Conservation (phyloP, 2,329 filamentous ascomycete species). For the Didymella keratinophila region DNA sequence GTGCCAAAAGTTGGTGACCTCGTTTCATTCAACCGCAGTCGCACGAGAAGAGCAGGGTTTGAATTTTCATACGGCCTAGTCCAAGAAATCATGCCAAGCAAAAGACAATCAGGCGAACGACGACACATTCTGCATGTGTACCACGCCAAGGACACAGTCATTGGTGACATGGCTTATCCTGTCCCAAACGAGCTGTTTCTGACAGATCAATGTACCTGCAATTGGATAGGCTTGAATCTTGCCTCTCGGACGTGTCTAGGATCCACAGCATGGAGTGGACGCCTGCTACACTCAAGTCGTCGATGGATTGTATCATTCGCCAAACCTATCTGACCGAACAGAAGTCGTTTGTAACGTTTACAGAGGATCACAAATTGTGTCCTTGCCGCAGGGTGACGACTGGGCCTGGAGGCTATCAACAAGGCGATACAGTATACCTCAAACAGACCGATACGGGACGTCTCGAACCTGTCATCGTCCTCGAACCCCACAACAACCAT, state of each 20-base stretch:
- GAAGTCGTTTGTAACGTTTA: neutral
- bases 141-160: no score
- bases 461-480: no score
- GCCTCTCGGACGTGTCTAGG: neutral
- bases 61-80: neutral
- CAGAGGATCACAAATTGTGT: neutral
- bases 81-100: neutral
- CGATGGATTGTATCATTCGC: neutral
- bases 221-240: no score
- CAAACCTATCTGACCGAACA: neutral
- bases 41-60: neutral
- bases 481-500: no score
- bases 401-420: neutral
- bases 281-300: neutral
- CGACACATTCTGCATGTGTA: neutral
- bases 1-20: neutral
- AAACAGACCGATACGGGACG: neutral
- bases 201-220: no score
- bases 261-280: neutral
- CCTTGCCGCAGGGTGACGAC: neutral
- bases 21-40: neutral
- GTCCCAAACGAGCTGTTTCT: no score
- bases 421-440: neutral
- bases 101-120: neutral
- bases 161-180: no score